Evolutionary conservation across 345 rosid species (phyloP).

Genomic region (Arabis hirsuta): DNA sequence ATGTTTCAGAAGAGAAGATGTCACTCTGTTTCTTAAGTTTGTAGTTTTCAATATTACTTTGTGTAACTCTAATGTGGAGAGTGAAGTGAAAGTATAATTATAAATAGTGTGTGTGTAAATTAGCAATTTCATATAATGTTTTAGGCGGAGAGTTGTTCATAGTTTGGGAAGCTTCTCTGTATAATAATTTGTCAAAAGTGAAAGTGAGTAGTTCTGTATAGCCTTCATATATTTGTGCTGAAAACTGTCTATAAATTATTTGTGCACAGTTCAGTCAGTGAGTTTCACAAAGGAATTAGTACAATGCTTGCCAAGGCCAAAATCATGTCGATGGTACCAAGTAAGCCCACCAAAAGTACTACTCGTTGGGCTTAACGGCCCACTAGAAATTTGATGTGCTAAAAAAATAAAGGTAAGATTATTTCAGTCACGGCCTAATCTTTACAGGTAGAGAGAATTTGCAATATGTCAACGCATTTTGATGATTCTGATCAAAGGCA

Average conservation of each 20-base stretch:
- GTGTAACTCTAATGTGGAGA: neutral
- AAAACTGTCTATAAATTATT: no score
- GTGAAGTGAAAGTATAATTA: conserved; percentile 30
- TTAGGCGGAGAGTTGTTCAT: no score
- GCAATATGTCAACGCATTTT: conserved; percentile 13
- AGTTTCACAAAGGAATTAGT: no score
- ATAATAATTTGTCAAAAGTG: no score
- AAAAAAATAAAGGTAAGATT: neutral
- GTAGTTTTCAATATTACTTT: neutral
- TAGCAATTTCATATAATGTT: no score
- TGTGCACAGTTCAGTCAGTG: no score
- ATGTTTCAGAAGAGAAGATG: conserved; percentile 86
- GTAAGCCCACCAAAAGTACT: neutral
- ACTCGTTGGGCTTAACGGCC: neutral
- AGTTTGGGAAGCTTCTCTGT: neutral
- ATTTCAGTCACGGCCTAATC: neutral
- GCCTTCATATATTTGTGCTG: neutral
- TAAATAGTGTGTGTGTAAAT: neutral
- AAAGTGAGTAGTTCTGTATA: neutral
- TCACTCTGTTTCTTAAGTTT: conserved; percentile 74
- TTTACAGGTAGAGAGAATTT: neutral
- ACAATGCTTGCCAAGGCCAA: no score
- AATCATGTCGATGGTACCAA: no score
- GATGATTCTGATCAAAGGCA: neutral
- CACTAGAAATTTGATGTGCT: neutral